phyloP scores from a whole-genome alignment of 345 rosid genomes.

The Euclidium syriacum region DNA sequence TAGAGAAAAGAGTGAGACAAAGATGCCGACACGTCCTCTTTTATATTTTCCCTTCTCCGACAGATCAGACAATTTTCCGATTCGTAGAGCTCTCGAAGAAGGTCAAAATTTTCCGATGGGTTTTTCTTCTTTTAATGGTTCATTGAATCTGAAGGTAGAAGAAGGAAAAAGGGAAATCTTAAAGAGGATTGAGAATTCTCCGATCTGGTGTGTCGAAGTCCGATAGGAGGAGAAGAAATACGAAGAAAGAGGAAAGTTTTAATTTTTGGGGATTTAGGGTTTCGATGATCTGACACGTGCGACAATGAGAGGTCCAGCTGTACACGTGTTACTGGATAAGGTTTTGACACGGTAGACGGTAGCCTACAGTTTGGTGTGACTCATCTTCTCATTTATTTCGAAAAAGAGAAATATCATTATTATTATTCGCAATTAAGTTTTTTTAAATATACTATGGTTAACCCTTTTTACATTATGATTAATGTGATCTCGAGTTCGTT shows the following conservation, averaged over 20 bases:
- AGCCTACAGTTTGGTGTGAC: constrained; percentile 26
- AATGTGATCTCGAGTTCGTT: no score
- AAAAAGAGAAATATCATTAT: no score
- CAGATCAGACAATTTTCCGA: constrained; percentile 45
- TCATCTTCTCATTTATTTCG: constrained; percentile 18
- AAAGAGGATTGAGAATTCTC: constrained; percentile 9
- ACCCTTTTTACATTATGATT: no score
- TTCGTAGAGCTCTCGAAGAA: no score
- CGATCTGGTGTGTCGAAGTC: constrained; percentile 46
- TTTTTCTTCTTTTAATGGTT: neutral
- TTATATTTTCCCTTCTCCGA: constrained; percentile 13
- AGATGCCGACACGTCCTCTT: constrained; percentile 26
- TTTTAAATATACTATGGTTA: no score
- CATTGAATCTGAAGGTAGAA: constrained; percentile 5
- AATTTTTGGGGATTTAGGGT: constrained; percentile 51
- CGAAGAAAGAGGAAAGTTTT: constrained; percentile 27
- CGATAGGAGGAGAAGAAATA: constrained; percentile 34
- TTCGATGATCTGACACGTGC: constrained; percentile 59
- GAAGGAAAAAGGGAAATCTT: neutral
- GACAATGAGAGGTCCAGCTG: constrained; percentile 58
- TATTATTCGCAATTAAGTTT: no score
- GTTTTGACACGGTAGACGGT: constrained; percentile 40
- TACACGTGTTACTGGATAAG: constrained; percentile 50
- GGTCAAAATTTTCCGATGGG: neutral
- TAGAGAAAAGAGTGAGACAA: constrained; percentile 16